phyloP scores from a whole-genome alignment of 768 basidiomycete genomes.

The Lyophyllum shimeji region DNA sequence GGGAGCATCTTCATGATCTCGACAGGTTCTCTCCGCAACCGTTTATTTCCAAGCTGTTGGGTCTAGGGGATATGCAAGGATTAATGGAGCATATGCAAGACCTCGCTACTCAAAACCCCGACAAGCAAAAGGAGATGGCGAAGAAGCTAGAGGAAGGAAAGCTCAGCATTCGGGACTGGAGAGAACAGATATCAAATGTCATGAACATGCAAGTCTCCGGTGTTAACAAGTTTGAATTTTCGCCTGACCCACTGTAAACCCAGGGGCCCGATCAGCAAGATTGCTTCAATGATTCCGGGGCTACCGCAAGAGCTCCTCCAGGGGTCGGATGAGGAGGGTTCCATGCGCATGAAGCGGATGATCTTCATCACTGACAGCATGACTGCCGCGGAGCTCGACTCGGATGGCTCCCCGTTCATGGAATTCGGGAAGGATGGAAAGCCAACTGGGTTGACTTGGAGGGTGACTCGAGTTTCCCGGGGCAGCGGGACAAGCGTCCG shows the following conservation, averaged over 20 bases:
- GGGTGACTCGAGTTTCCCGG: slow-evolving; percentile 85
- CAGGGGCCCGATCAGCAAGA: slow-evolving; percentile 99
- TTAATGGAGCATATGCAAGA: slow-evolving; percentile 99
- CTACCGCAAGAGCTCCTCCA: slow-evolving; percentile 88
- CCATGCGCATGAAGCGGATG: slow-evolving; percentile 91
- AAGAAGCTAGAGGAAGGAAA: slow-evolving; percentile 98
- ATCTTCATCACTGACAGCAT: slow-evolving; percentile 99
- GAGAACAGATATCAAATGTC: slow-evolving; percentile 95
- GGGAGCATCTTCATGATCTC: slow-evolving; percentile 96
- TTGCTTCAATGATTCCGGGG: slow-evolving; percentile 98
- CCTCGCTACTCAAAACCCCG: slow-evolving; percentile 88
- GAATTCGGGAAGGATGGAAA: slow-evolving; percentile 80
- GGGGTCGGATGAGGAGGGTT: slow-evolving; percentile 92
- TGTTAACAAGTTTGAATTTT: slow-evolving; percentile 9
- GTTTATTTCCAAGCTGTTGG: slow-evolving; percentile 95
- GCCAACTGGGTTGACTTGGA: slow-evolving; percentile 84
- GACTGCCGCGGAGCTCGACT: slow-evolving; percentile 91
- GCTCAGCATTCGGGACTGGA: slow-evolving; percentile 95
- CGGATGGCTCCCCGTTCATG: slow-evolving; percentile 92
- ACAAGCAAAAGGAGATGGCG: slow-evolving; percentile 96
- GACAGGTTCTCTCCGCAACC: slow-evolving; percentile 95
- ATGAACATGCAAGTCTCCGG: slow-evolving; percentile 86
- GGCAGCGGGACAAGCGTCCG: slow-evolving; percentile 94
- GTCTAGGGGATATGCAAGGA: slow-evolving; percentile 95
- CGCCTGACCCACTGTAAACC: background rate